Evolutionary conservation across 2,329 filamentous ascomycete species (phyloP).

Genomic region (Metarhizium guizhouense): DNA sequence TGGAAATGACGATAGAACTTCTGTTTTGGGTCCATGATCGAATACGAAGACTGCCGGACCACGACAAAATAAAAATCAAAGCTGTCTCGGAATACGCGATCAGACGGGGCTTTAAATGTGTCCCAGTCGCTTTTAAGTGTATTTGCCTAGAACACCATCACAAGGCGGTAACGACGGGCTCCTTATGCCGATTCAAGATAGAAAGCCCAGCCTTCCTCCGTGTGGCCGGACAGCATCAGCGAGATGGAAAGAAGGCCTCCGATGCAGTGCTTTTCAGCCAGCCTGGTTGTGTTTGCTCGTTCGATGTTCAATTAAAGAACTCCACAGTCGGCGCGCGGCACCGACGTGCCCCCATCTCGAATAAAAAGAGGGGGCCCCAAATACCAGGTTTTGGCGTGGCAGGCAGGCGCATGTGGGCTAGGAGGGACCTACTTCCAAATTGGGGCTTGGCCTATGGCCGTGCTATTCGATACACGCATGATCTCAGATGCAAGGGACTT

Average conservation of each 20-base stretch:
- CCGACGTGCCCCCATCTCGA: not conserved
- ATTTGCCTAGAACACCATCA: not conserved
- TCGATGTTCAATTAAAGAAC: not conserved
- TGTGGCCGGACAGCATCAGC: not conserved
- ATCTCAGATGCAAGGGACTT: no score
- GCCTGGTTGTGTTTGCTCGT: not conserved
- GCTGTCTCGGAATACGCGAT: not conserved
- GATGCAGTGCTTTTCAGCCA: not conserved
- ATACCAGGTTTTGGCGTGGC: not conserved
- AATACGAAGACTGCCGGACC: not conserved
- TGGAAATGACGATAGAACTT: constrained; percentile 81
- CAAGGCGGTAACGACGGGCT: not conserved
- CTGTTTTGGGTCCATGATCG: constrained; percentile 48
- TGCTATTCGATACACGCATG: no score
- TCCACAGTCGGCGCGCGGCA: constrained; percentile 1
- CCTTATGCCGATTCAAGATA: not conserved
- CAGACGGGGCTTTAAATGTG: not conserved
- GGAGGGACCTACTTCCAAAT: not conserved
- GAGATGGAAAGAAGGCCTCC: not conserved
- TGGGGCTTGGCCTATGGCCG: no score
- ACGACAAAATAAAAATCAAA: not conserved
- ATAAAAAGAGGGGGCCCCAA: not conserved
- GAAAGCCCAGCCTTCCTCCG: not conserved
- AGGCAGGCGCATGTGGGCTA: not conserved
- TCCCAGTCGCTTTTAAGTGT: not conserved